These are phyloP conservation scores for Lactarius evosmus DNA, from an alignment of 768 basidiomycete species.

Conservation along the genomic window DNA sequence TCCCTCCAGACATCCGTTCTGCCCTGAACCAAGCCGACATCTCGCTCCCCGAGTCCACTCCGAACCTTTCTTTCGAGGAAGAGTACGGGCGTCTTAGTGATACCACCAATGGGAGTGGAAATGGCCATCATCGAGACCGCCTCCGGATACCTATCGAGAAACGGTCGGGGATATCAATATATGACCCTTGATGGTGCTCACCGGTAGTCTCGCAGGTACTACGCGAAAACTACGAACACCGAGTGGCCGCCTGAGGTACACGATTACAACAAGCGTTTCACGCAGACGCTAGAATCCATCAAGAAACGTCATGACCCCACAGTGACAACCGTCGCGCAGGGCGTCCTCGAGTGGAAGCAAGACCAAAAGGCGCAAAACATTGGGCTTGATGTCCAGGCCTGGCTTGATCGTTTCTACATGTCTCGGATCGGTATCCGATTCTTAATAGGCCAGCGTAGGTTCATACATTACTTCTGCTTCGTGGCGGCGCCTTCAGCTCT, in stretches of 20 bases:
- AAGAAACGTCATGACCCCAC: slow-evolving; percentile 96
- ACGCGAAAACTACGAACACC: slow-evolving; percentile 66
- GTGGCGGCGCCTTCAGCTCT: not conserved
- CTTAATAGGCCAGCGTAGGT: slow-evolving; percentile 87
- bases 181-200: slow-evolving; percentile 6
- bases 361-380: slow-evolving; percentile 65
- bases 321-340: slow-evolving; percentile 94
- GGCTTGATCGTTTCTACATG: slow-evolving; percentile 97
- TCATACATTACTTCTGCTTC: not conserved
- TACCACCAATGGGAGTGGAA: slow-evolving; percentile 40
- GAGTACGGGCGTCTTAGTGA: slow-evolving; percentile 34
- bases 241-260: slow-evolving; percentile 90
- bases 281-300: slow-evolving; percentile 79
- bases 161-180: slow-evolving; percentile 48
- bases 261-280: slow-evolving; percentile 92
- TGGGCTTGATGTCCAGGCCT: slow-evolving; percentile 86
- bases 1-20: slow-evolving; percentile 65
- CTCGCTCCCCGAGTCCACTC: slow-evolving; percentile 66
- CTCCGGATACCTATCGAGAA: slow-evolving; percentile 82
- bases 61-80: slow-evolving; percentile 65
- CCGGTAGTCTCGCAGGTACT: slow-evolving; percentile 57
- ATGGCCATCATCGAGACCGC: slow-evolving; percentile 42
- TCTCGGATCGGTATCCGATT: slow-evolving; percentile 94
- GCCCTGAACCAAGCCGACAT: slow-evolving; percentile 51
- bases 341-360: slow-evolving; percentile 94